Evolutionary conservation across 164 flowering plant species (phyloP).

Genomic region (Magnolia changhungtana): DNA sequence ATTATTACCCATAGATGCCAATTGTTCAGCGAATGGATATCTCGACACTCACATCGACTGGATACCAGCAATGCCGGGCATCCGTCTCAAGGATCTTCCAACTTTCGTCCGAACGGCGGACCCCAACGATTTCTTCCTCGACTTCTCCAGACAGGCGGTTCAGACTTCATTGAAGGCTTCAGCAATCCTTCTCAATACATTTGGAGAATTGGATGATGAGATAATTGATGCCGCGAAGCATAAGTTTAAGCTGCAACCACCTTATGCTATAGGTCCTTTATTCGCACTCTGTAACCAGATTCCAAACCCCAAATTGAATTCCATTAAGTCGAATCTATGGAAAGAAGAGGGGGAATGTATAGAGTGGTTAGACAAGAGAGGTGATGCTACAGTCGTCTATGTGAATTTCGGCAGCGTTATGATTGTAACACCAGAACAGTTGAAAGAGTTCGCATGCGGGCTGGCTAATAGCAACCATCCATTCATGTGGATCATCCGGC

Average conservation of each 20-base stretch:
- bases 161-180: constrained; percentile 5
- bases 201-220: constrained; percentile 14
- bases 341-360: constrained; percentile 28
- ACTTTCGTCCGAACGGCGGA: constrained; percentile 16
- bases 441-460: constrained; percentile 9
- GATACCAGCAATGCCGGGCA: constrained; percentile 25
- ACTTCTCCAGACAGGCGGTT: not conserved
- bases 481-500: not conserved
- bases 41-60: constrained; percentile 29
- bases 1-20: not conserved
- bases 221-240: constrained; percentile 6
- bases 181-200: constrained; percentile 15
- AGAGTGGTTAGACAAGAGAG: constrained; percentile 29
- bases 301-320: constrained; percentile 1
- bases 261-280: constrained; percentile 30
- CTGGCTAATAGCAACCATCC: not conserved
- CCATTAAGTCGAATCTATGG: constrained; percentile 18
- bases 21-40: constrained; percentile 18
- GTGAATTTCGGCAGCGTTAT: constrained; percentile 38
- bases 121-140: constrained; percentile 10
- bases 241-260: not conserved
- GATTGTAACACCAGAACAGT: constrained; percentile 5
- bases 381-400: constrained; percentile 25
- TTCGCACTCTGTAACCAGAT: constrained; percentile 2
- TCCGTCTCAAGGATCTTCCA: constrained; percentile 26